Evolutionary conservation across 129 eudicot genomes (phyloP).

Genomic region (Artemisia argyi): DNA sequence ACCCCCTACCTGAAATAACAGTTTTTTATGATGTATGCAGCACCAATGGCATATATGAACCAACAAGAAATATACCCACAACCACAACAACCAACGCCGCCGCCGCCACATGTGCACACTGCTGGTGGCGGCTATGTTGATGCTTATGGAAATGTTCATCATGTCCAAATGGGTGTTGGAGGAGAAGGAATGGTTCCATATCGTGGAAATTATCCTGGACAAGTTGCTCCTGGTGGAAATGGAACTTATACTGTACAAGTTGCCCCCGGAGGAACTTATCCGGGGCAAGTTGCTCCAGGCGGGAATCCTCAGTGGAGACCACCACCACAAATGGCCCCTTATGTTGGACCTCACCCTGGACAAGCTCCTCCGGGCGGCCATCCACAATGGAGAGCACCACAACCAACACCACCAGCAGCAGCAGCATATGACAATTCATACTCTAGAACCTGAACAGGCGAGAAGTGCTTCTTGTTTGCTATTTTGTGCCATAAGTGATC

Average conservation of each 20-base stretch:
- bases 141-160: slow-evolving; percentile 42
- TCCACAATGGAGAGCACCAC: slow-evolving; percentile 43
- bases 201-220: slow-evolving; percentile 28
- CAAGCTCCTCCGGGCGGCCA: slow-evolving; percentile 28
- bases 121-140: slow-evolving; percentile 43
- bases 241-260: slow-evolving; percentile 19
- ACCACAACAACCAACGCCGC: not conserved
- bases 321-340: slow-evolving; percentile 26
- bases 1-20: not conserved
- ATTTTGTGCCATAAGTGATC: slow-evolving; percentile 22
- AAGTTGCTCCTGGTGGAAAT: slow-evolving; percentile 26
- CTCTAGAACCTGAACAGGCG: slow-evolving; percentile 21
- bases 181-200: slow-evolving; percentile 35
- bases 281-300: slow-evolving; percentile 25
- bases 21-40: slow-evolving; percentile 30
- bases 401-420: slow-evolving; percentile 37
- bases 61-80: slow-evolving; percentile 42
- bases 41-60: slow-evolving; percentile 47
- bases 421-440: too few relatives aligned
- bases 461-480: not conserved
- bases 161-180: slow-evolving; percentile 35
- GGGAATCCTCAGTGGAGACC: slow-evolving; percentile 46
- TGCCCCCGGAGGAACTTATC: slow-evolving; percentile 22
- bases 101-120: slow-evolving; percentile 41
- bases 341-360: slow-evolving; percentile 30